Evolutionary conservation across 805 yeast species (phyloP), one percentile per base, ranked within the genome.

Genomic region (Clavispora vitiphila): DNA sequence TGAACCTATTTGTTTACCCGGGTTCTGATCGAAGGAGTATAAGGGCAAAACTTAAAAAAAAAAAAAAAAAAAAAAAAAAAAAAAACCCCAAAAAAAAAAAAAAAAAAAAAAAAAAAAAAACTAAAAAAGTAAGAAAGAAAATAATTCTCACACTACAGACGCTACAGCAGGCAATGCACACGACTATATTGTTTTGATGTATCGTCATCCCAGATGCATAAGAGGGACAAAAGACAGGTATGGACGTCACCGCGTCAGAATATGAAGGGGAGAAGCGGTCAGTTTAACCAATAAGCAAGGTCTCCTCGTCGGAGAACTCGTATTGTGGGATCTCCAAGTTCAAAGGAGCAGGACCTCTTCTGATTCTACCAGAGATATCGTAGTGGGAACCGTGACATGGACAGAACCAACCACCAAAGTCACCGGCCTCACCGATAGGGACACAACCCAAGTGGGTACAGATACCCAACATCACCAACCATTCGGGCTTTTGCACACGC

Each of bases 321-420:
- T 93, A 93, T 58, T 79, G 76, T 58, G 99, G 99, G 60, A 93
- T 78, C 77, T 93, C 99, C 76, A 93, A 81, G 79, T 93, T 93
- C 71, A 88, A 80, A 64, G 99, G 99, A 65, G 99, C 99, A 58
- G 99, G 99, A 58, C 99, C 99, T 77, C 81, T 91, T 83, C 99
- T 88, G 67, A 93, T 91, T 83, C 99, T 91, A 71, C 99, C 99
- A 51, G 97, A 90, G 74, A 95, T 95, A 75, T 93, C 99, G 74
- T 93, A 93, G 72, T 95, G 99, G 65, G 98, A 91, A 80, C 99
- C 99, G 79, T 95, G 99, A 78, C 99, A 93, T 54, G 99, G 99
- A 74, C 99, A 93, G 91, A 93, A 93, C 99, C 99, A 93, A 68
- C 99, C 99, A 68, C 97, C 98, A 60, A 80, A 93, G 72, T 93